Percentiles rank a stretch among this genome's conserved stretches.
Conservation (phyloP, 2,329 filamentous ascomycete genomes). For the Parafenestella ontariensis region DNA sequence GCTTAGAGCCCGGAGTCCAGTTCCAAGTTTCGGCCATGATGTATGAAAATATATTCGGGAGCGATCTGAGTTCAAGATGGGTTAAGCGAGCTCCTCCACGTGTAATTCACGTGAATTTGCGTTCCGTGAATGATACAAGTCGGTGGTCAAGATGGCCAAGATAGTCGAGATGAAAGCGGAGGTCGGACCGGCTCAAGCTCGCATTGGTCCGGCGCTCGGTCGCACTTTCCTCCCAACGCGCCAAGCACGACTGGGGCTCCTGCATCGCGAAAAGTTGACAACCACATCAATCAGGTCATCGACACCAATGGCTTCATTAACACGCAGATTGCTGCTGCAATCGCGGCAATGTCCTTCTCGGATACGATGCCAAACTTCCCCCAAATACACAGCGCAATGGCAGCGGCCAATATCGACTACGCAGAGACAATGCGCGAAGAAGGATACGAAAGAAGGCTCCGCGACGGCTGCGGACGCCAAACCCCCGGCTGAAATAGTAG, state of each 20-base stretch:
- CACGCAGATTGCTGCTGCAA: conserved; percentile 41
- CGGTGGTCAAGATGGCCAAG: neutral
- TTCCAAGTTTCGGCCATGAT: conserved; percentile 29
- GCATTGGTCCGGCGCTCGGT: conserved; percentile 29
- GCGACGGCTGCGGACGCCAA: conserved; percentile 11
- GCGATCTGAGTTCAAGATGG: no score
- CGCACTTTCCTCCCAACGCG: conserved; percentile 27
- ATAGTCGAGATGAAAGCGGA: conserved; percentile 21
- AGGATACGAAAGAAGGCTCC: conserved; percentile 23
- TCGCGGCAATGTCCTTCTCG: conserved; percentile 38
- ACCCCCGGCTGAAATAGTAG: conserved; percentile 8
- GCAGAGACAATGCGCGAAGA: conserved; percentile 18
- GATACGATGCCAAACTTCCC: conserved; percentile 23
- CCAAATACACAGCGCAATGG: conserved; percentile 37
- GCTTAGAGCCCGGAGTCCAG: conserved; percentile 44
- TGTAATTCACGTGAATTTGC: no score
- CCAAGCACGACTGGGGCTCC: conserved; percentile 29
- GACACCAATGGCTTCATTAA: conserved; percentile 46
- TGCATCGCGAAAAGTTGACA: conserved; percentile 43
- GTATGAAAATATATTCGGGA: neutral
- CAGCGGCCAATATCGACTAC: conserved; percentile 44
- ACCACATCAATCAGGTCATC: conserved; percentile 20
- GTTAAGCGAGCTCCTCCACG: no score
- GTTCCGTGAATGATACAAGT: no score
- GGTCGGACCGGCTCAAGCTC: conserved; percentile 26